Base-by-base conservation (phyloP, 345 rosid genomes). In the Camelina sativa region DNA sequence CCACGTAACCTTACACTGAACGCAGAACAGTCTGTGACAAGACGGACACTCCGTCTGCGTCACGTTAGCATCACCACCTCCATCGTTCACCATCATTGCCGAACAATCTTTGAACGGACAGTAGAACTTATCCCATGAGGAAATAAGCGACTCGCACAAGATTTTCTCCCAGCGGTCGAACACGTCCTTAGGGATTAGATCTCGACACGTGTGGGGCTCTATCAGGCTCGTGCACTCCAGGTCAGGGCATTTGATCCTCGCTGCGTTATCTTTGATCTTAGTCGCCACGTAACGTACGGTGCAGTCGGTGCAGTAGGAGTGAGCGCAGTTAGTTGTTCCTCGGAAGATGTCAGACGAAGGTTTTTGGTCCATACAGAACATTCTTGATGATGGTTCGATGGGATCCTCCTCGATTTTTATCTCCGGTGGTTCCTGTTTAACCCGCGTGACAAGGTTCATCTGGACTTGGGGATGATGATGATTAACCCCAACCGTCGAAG, bases 51-150 rank as follows among this genome's bases (percentile, higher is more conserved):
- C 90, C 1, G 87, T 73, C 77, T 84, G 85, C 66, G 69, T 84
- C 5, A 88, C 81, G 5, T 64, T 68, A 41, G 52, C 82, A 20
- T 66, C 82, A 11, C 53, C 74, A 55, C 54, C 55, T n/a, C 64
- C 77, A 1, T 72, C 82, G 16, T 79, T 57, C 67, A 92, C 50
- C 85, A 90, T 20, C 67, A 88, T 8, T 2, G 81, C 89, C 1
- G 89, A 85, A 55, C 97, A 90, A 61, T 90, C 89, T 84, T 77
- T 87, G 72, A 80, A 90, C 11, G 97, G 98, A 62, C 98, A 92
- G 38, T 88, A 90, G 54, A 73, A 67, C 25, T 74, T 86, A 53
- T 78, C 76, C n/a, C 65, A 60, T 1, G 57, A 62, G 4, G 61
- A 23, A 23, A 92, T 78, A 76, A 83, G 8, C 23, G 82, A 85